Base-by-base conservation (phyloP, 2,329 filamentous ascomycete genomes). In the Nigrospora sphaerica region DNA sequence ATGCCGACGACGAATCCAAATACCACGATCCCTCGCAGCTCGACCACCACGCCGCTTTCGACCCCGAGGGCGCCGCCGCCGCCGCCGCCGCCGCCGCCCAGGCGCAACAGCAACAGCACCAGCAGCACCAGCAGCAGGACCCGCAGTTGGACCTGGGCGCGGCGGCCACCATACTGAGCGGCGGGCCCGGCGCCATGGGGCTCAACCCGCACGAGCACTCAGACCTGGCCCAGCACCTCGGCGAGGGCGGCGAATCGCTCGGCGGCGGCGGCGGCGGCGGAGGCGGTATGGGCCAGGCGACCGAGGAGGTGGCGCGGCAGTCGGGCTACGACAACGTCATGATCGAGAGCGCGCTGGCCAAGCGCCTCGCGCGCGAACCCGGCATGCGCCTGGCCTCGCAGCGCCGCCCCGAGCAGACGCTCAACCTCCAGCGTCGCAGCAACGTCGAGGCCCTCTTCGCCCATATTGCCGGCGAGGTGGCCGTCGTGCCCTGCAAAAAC, bases 361-460 rank as follows among this genome's bases (percentile, higher is more conserved):
- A 73, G 61, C 70, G 73, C 35, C 62, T 81, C n/a, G 69, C 73
- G 4, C 61, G 63, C 23, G 72, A 78, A 49, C 58, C 65, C 1
- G 75, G 75, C 33, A 62, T 71, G 50, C 72, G 77, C 4, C 66
- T 69, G 3, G 74, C 76, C 2, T 62, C 69, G 19, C 77, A 80
- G 62, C 72, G 78, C 14, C 72, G 75, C 14, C 67, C 70, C 9
- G 75, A 78, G 36, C 75, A 80, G 55, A 61, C 60, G 38, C 70
- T 81, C 17, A 81, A 81, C 60, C 65, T 81, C 11, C 66, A 64
- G n/a, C 69, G 78, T 4, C 71, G 77, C 0, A 80, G 78, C 60
- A 82, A 81, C 48, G 76, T 80, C 39, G 78, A 82, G 58, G 77
- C 78, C 0, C 57, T 80, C 35, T 74, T 81, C 46, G 75, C 74